phyloP scores from a whole-genome alignment of 345 rosid species.

The Bruguiera parviflora region DNA sequence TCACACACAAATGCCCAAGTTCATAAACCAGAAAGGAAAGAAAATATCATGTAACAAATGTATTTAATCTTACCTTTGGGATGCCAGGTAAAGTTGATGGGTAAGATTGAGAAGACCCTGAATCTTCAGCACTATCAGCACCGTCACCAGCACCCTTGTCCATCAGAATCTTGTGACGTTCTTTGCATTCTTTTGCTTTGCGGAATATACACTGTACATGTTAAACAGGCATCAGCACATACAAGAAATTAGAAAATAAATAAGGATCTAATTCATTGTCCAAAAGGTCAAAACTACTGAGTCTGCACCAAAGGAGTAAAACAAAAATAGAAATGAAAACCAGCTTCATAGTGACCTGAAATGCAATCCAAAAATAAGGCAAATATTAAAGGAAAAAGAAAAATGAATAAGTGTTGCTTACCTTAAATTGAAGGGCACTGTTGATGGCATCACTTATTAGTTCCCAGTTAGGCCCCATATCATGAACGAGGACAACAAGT shows the following conservation, averaged over 20 bases:
- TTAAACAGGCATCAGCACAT: slow-evolving; percentile 7
- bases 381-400: neutral
- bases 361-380: slow-evolving; percentile 11
- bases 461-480: slow-evolving; percentile 99
- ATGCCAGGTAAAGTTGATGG: slow-evolving; percentile 99
- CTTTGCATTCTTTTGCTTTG: slow-evolving; percentile 90
- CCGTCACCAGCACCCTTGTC: slow-evolving; percentile 89
- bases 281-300: neutral
- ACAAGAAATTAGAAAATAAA: neutral
- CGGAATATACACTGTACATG: slow-evolving; percentile 77
- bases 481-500: slow-evolving; percentile 96
- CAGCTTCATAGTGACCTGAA: neutral
- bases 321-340: neutral
- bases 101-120: slow-evolving; percentile 94
- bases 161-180: slow-evolving; percentile 90
- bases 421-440: slow-evolving; percentile 88
- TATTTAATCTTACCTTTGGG: slow-evolving; percentile 61
- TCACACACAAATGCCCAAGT: neutral
- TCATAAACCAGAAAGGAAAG: neutral
- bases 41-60: neutral
- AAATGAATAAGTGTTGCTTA: slow-evolving; percentile 23
- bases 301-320: neutral
- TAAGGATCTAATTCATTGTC: slow-evolving; percentile 6
- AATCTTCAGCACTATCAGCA: slow-evolving; percentile 98
- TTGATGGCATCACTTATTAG: slow-evolving; percentile 96